phyloP scores from a whole-genome alignment of 306 rosid genomes.

The Cucumis hystrix region DNA sequence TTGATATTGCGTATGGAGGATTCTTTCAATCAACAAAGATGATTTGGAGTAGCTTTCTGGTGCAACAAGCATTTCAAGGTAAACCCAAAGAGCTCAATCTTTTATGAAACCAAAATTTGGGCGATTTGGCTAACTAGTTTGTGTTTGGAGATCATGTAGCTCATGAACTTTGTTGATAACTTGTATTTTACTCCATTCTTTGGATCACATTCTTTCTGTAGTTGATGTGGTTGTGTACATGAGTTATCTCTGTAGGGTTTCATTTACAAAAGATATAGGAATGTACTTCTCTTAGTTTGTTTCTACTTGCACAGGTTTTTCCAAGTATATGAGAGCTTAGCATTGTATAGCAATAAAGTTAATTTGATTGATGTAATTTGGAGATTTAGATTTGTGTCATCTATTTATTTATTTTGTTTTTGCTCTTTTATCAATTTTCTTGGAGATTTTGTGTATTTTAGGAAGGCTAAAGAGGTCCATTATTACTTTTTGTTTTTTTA shows the following conservation, averaged over 20 bases:
- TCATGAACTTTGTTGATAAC: background rate
- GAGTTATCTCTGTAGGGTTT: background rate
- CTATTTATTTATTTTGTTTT: background rate
- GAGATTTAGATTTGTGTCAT: background rate
- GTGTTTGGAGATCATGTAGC: background rate
- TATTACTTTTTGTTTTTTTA: too few species aligned
- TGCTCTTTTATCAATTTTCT: background rate
- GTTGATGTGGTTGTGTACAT: slow-evolving; percentile 1
- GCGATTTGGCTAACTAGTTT: background rate
- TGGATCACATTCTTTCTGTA: background rate
- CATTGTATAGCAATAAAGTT: background rate
- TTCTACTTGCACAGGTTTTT: background rate
- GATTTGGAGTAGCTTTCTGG: background rate
- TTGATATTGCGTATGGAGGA: background rate
- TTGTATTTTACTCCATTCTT: slow-evolving; percentile 7
- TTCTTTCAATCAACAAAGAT: background rate
- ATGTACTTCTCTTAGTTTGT: background rate
- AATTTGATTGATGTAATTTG: background rate
- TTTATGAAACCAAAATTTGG: background rate
- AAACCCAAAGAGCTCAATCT: background rate
- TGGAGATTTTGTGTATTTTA: background rate
- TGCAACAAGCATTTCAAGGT: background rate
- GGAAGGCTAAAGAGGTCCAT: background rate
- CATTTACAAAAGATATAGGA: background rate
- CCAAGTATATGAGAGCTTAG: background rate